Evolutionary conservation across 768 basidiomycete species (phyloP).

Genomic region (Tulasnella sp.): DNA sequence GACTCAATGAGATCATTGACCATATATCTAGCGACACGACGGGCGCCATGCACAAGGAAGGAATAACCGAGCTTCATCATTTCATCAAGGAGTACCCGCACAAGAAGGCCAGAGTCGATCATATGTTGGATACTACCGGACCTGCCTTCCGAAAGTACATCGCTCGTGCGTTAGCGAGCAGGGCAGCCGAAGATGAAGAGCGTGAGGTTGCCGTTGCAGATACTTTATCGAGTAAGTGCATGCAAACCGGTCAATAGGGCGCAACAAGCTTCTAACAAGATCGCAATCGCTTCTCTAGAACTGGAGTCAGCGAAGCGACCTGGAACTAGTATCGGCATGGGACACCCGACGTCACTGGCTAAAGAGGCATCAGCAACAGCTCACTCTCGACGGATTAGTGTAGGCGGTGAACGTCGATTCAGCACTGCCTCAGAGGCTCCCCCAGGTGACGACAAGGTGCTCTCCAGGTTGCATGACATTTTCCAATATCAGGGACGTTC

Average conservation of each 20-base stretch:
- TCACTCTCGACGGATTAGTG: neutral
- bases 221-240: conserved; percentile 63
- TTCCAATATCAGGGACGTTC: conserved; percentile 53
- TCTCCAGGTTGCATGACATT: conserved; percentile 66
- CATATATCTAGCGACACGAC: conserved; percentile 85
- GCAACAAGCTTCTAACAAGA: neutral
- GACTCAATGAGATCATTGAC: conserved; percentile 69
- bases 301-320: conserved; percentile 8
- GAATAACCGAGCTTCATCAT: conserved; percentile 87
- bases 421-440: conserved; percentile 19
- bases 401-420: conserved; percentile 6
- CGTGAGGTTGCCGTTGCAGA: conserved; percentile 58
- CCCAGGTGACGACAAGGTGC: conserved; percentile 45
- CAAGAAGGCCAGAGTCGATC: conserved; percentile 71
- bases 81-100: conserved; percentile 87
- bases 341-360: too few relatives aligned
- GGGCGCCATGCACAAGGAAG: conserved; percentile 82
- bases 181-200: conserved; percentile 70
- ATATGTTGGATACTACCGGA: conserved; percentile 79
- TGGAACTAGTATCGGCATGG: too few relatives aligned
- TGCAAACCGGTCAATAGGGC: neutral
- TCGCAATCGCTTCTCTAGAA: conserved; percentile 1
- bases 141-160: conserved; percentile 88
- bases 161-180: conserved; percentile 72
- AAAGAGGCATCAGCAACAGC: neutral